Conservation (phyloP, 768 basidiomycete species). For the Psilocybe sp. region DNA sequence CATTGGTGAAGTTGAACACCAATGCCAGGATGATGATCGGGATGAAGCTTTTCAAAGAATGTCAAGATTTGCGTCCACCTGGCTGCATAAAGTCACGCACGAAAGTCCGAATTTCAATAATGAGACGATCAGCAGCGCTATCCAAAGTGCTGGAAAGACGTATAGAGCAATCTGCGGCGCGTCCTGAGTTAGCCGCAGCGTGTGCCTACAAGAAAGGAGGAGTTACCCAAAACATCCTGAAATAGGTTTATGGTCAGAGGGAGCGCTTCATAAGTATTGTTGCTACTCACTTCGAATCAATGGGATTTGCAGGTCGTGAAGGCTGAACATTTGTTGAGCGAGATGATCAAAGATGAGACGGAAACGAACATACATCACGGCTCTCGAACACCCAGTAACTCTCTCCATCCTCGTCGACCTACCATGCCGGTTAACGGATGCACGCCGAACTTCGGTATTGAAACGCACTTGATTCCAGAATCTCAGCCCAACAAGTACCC, state of each 20-base stretch:
- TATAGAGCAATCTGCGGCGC: conserved; percentile 76
- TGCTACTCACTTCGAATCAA: conserved; percentile 74
- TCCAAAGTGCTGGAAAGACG: conserved; percentile 86
- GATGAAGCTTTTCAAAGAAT: conserved; percentile 62
- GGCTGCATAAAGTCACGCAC: conserved; percentile 42
- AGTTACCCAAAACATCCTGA: conserved; percentile 90
- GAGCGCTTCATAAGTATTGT: neutral
- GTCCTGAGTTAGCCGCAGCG: conserved; percentile 3
- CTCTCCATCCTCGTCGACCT: conserved; percentile 97
- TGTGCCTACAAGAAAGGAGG: neutral
- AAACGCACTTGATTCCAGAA: conserved; percentile 90
- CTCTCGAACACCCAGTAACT: conserved; percentile 98
- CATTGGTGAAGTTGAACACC: conserved; percentile 94
- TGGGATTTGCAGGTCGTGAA: conserved; percentile 81
- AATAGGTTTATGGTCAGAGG: conserved; percentile 3
- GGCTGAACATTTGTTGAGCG: conserved; percentile 47
- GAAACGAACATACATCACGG: conserved; percentile 69
- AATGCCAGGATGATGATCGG: conserved; percentile 93
- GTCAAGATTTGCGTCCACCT: conserved; percentile 9
- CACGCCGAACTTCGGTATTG: too few relatives aligned
- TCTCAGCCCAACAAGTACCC: conserved; percentile 89
- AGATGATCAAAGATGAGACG: neutral
- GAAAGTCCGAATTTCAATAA: conserved; percentile 84
- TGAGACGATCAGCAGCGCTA: conserved; percentile 82
- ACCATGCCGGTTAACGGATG: neutral